Evolutionary conservation across 2,329 filamentous ascomycete species (phyloP).

Genomic region (Sporothrix brasiliensis): DNA sequence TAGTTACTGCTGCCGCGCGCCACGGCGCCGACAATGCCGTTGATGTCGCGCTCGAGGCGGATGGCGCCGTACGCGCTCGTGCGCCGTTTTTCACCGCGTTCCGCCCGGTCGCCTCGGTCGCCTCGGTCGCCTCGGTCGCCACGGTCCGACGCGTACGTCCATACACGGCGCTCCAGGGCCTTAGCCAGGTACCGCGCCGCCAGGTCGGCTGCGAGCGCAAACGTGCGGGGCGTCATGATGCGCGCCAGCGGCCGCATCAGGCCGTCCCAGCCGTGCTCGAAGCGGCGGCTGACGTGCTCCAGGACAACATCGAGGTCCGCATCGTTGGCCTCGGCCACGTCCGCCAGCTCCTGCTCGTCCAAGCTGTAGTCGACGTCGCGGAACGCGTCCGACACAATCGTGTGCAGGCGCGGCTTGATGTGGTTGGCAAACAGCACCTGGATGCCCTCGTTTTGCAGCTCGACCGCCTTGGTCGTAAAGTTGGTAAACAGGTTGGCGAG

Average conservation of each 20-base stretch:
- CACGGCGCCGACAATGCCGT: slow-evolving; percentile 70
- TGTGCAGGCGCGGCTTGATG: slow-evolving; percentile 79
- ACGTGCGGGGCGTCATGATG: slow-evolving; percentile 77
- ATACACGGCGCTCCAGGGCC: slow-evolving; percentile 84
- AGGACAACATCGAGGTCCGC: slow-evolving; percentile 52
- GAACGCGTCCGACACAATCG: slow-evolving; percentile 85
- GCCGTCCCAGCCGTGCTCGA: slow-evolving; percentile 82
- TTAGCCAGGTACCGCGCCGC: slow-evolving; percentile 75
- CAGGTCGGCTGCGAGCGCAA: slow-evolving; percentile 71
- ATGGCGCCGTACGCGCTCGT: slow-evolving; percentile 81
- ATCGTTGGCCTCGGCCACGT: slow-evolving; percentile 58
- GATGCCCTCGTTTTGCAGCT: slow-evolving; percentile 81
- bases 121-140: too few relatives aligned
- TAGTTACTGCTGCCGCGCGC: slow-evolving; percentile 72
- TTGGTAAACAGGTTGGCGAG: slow-evolving; percentile 69
- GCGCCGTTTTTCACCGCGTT: slow-evolving; percentile 48
- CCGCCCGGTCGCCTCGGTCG: neutral
- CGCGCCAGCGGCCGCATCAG: slow-evolving; percentile 83
- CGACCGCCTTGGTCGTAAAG: slow-evolving; percentile 76
- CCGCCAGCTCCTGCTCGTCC: slow-evolving; percentile 62
- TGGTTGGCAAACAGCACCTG: slow-evolving; percentile 86
- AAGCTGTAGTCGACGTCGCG: slow-evolving; percentile 86
- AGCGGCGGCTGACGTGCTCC: slow-evolving; percentile 76
- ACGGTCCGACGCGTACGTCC: slow-evolving; percentile 63
- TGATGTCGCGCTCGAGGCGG: slow-evolving; percentile 80